These are phyloP conservation scores for Xanthoparmelia taractica DNA, from an alignment of 495 filamentous ascomycete species.

Conservation along the genomic window DNA sequence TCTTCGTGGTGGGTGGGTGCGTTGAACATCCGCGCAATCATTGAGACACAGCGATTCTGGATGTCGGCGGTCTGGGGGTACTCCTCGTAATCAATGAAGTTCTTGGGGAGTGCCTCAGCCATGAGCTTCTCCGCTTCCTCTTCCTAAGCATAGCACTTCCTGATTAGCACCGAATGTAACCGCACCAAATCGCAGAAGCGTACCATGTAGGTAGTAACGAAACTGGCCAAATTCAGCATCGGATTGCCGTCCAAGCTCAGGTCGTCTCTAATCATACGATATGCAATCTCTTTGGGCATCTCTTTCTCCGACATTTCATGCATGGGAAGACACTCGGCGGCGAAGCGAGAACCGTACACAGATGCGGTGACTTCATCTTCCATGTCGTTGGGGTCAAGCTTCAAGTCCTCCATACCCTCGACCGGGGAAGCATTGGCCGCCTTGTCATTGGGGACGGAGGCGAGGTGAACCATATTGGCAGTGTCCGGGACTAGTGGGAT, in stretches of 20 bases:
- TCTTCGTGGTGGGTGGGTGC: slow-evolving; percentile 44
- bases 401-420: slow-evolving; percentile 41
- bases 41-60: slow-evolving; percentile 85
- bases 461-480: slow-evolving; percentile 62
- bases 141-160: slow-evolving; percentile 43
- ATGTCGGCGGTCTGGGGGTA: slow-evolving; percentile 80
- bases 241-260: slow-evolving; percentile 83
- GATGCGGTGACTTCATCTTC: slow-evolving; percentile 60
- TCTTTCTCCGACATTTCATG: slow-evolving; percentile 84
- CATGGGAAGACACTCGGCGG: slow-evolving; percentile 65
- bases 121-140: slow-evolving; percentile 88
- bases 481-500: not conserved
- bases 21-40: slow-evolving; percentile 87
- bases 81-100: slow-evolving; percentile 92
- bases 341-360: slow-evolving; percentile 80
- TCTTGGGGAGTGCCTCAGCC: slow-evolving; percentile 80
- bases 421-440: slow-evolving; percentile 33
- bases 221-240: slow-evolving; percentile 66
- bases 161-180: not conserved
- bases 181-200: slow-evolving; percentile 1
- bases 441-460: slow-evolving; percentile 45
- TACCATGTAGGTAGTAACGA: slow-evolving; percentile 86
- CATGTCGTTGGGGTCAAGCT: slow-evolving; percentile 41
- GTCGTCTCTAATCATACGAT: slow-evolving; percentile 93
- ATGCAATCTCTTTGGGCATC: slow-evolving; percentile 84